These are phyloP conservation scores for Lactarius evosmus DNA, from an alignment of 768 basidiomycete species.

Conservation along the genomic window DNA sequence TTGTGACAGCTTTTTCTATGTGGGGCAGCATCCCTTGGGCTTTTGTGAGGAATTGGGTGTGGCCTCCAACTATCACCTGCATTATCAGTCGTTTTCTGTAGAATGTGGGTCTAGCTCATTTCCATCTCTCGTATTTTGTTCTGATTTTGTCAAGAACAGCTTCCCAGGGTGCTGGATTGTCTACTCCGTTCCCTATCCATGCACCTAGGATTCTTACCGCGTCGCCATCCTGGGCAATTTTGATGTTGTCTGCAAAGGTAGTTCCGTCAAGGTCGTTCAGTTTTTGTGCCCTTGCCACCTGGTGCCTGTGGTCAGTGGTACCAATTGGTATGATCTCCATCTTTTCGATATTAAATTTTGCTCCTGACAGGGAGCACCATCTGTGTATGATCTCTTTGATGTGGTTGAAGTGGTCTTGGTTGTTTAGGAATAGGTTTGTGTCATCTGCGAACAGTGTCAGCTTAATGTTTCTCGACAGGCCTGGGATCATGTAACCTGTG, in stretches of 20 bases:
- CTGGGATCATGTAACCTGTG: neutral
- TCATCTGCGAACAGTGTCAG: slow-evolving; percentile 10
- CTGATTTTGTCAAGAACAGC: slow-evolving; percentile 30
- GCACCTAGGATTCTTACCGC: neutral
- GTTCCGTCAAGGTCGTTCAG: neutral
- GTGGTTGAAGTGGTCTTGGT: slow-evolving; percentile 31
- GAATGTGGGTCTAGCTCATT: slow-evolving; percentile 22
- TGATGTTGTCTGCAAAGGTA: too few species aligned
- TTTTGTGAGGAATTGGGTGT: slow-evolving; percentile 35
- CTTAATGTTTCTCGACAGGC: neutral
- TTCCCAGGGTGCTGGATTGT: too few species aligned
- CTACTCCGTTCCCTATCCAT: neutral
- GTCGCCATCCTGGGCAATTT: too few species aligned
- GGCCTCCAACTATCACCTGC: slow-evolving; percentile 26
- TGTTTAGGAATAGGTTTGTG: slow-evolving; percentile 31
- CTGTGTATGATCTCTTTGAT: slow-evolving; percentile 33
- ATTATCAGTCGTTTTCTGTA: slow-evolving; percentile 24
- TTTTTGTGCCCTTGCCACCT: neutral
- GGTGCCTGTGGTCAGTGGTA: slow-evolving; percentile 15
- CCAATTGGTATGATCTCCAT: slow-evolving; percentile 41
- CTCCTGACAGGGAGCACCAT: slow-evolving; percentile 43
- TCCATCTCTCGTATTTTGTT: slow-evolving; percentile 17
- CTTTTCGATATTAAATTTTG: slow-evolving; percentile 43
- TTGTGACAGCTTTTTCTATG: slow-evolving; percentile 24
- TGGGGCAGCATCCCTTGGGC: slow-evolving; percentile 35